Evolutionary conservation across 2,329 filamentous ascomycete species (phyloP), one percentile per base, ranked within the genome.

Genomic region (Cladosporium cucumerinum): DNA sequence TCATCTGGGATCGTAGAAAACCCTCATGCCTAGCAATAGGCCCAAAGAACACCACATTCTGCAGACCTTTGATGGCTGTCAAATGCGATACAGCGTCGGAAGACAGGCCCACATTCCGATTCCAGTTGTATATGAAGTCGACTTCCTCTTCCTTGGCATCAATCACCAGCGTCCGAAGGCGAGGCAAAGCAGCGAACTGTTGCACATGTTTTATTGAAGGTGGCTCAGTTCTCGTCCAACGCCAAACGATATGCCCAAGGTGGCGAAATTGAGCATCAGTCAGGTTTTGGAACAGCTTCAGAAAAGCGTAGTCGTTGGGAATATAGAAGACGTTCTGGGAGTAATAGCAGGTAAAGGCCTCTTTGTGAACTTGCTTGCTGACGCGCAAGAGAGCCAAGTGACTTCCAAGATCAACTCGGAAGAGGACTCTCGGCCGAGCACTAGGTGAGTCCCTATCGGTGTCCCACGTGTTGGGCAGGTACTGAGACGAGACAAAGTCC

Each of bases 291-390:
- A 54, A 54, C 7, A 54, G 26, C 25, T n/a, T 32, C 18, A 54
- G 30, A n/a, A 30, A 28, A 5, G 51, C 18, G 16, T 14, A 32
- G 51, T 54, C 51, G 18, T 32, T 54, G 16, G 51, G 54, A 21
- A 57, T 21, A n/a, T 23, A 57, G 54, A 57, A 57, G 32, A 39
- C 21, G 12, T 57, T 57, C 7, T 39, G 12, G 7, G 54, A 57
- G 21, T 57, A 57, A 18, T 25, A 57, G 21, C 54, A 57, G 3
- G 32, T 21, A 5, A 57, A 43, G 3, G 55, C 55, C 32, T 66
- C 65, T 26, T 61, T 57, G 34, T 66, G 34, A 11, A 66, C 23
- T 16, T 54, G 32, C 34, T 66, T 66, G 32, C 60, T 63, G 6
- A 57, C 60, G 55, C 61, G 65, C 2, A 66, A 23, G 12, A 66